Evolutionary conservation across 306 rosid genomes (phyloP).

Genomic region (Oemleria cerasiformis): DNA sequence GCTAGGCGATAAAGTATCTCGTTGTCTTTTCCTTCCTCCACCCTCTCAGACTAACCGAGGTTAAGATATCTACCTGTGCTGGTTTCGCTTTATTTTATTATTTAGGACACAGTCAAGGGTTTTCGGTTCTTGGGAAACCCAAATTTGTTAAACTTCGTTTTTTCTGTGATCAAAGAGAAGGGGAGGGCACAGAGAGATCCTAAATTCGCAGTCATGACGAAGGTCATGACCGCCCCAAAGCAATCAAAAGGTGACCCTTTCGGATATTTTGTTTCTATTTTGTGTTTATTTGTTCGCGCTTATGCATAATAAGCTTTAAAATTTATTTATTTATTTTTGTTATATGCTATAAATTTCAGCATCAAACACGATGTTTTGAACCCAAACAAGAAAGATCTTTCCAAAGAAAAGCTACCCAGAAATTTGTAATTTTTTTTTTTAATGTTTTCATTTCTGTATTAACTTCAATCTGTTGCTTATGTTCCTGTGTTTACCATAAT

Average conservation of each 20-base stretch:
- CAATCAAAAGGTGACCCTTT: slow-evolving; percentile 54
- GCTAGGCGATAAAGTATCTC: not conserved
- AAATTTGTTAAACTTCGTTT: not conserved
- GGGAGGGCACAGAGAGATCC: slow-evolving; percentile 78
- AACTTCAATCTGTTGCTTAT: not conserved
- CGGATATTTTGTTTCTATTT: not conserved
- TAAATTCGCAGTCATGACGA: slow-evolving; percentile 82
- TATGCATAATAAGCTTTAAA: not conserved
- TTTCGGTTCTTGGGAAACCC: not conserved
- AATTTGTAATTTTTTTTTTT: slow-evolving; percentile 48
- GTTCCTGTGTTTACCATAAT: slow-evolving; percentile 8
- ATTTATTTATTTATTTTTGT: not conserved
- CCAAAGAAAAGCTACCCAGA: slow-evolving; percentile 68
- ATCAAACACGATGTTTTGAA: slow-evolving; percentile 76
- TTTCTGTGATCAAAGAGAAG: slow-evolving; percentile 27
- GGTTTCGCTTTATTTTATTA: not conserved
- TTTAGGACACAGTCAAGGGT: not conserved
- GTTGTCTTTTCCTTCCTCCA: too few relatives aligned
- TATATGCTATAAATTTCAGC: slow-evolving; percentile 39
- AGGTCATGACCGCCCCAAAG: slow-evolving; percentile 68
- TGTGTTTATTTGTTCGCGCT: not conserved
- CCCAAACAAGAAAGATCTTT: slow-evolving; percentile 61
- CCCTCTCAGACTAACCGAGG: too few relatives aligned
- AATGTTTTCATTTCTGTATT: not conserved
- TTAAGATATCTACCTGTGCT: too few relatives aligned